A percentile compares a stretch with the other conserved stretches of the same genome.
Evolutionary conservation across 2,329 filamentous ascomycete genomes (phyloP).

Genomic region (Arthroderma sp.): DNA sequence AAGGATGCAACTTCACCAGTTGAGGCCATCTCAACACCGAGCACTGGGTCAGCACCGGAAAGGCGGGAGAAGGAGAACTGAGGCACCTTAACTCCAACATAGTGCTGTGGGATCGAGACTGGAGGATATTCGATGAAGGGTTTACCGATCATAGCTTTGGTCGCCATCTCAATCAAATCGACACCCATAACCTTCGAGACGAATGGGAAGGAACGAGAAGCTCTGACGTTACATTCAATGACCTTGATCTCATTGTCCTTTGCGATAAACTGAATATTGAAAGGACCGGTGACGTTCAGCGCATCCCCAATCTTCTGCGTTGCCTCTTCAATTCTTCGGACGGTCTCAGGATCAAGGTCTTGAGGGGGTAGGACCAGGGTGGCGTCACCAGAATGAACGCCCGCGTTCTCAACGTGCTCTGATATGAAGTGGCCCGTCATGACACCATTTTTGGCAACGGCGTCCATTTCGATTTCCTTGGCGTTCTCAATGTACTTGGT

Average conservation of each 20-base stretch:
- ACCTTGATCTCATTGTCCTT: slow-evolving; percentile 99
- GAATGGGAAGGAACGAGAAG: slow-evolving; percentile 92
- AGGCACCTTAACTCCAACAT: slow-evolving; percentile 93
- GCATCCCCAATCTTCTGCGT: slow-evolving; percentile 90
- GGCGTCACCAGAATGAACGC: slow-evolving; percentile 95
- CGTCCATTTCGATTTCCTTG: slow-evolving; percentile 99
- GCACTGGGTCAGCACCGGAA: slow-evolving; percentile 86
- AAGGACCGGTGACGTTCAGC: slow-evolving; percentile 89
- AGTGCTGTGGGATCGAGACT: slow-evolving; percentile 60
- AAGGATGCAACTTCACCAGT: slow-evolving; percentile 97
- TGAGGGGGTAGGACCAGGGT: slow-evolving; percentile 91
- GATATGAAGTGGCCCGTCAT: slow-evolving; percentile 95
- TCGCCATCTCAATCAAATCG: slow-evolving; percentile 96
- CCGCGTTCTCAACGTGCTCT: slow-evolving; percentile 96
- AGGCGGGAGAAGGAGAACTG: slow-evolving; percentile 98
- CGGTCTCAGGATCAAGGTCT: slow-evolving; percentile 79
- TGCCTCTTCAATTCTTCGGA: slow-evolving; percentile 81
- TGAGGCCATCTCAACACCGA: slow-evolving; percentile 98
- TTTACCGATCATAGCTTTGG: slow-evolving; percentile 83
- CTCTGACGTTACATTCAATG: slow-evolving; percentile 96
- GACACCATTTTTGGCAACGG: slow-evolving; percentile 76
- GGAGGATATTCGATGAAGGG: slow-evolving; percentile 73
- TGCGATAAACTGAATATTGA: slow-evolving; percentile 98
- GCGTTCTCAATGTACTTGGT: slow-evolving; percentile 99
- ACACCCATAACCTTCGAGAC: slow-evolving; percentile 98